These are phyloP conservation scores for Alnus rubra DNA, from an alignment of 306 rosid species.

Conservation along the genomic window DNA sequence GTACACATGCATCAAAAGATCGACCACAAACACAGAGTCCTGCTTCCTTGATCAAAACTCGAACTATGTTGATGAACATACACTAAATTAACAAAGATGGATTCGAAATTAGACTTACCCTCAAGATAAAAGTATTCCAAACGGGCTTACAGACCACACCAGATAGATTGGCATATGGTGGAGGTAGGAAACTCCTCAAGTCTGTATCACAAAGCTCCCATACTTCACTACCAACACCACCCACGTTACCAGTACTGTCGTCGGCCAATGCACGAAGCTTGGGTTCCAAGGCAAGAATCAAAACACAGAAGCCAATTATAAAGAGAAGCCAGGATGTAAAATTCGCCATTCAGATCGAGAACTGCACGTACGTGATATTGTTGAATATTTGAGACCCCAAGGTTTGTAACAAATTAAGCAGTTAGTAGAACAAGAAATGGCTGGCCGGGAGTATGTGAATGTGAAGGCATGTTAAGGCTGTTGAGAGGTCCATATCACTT, in stretches of 20 bases:
- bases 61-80: background rate
- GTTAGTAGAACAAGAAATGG: conserved; percentile 32
- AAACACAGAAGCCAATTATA: conserved; percentile 32
- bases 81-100: background rate
- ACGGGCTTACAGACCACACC: conserved; percentile 68
- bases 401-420: conserved; percentile 15
- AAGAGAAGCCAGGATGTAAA: conserved; percentile 30
- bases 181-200: conserved; percentile 71
- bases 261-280: conserved; percentile 36
- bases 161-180: conserved; percentile 78
- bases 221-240: conserved; percentile 20
- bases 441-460: conserved; percentile 30
- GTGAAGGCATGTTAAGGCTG: conserved; percentile 32
- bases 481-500: conserved; percentile 72
- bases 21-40: no score
- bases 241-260: conserved; percentile 25
- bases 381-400: conserved; percentile 22
- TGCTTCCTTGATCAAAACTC: background rate
- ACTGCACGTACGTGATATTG: background rate
- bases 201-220: conserved; percentile 54
- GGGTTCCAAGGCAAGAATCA: conserved; percentile 37
- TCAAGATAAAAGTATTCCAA: conserved; percentile 82
- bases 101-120: conserved; percentile 50
- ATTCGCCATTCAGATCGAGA: conserved; percentile 55
- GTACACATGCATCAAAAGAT: no score